Evolutionary conservation across 768 basidiomycete species (phyloP), one percentile per base, ranked within the genome.

Genomic region (Amanita jacksonii): DNA sequence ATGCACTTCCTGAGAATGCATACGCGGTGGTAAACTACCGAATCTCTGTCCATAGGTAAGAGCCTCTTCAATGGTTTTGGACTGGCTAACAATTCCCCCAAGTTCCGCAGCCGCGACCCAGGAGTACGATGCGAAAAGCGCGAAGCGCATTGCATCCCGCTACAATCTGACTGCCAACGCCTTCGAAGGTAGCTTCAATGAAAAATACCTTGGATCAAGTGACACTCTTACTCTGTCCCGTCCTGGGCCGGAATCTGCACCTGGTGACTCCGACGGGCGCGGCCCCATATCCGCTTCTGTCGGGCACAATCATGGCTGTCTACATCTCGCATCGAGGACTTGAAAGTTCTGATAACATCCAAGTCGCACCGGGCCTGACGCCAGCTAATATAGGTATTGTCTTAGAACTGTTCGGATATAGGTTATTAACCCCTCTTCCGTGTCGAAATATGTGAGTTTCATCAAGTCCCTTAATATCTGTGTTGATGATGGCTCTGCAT

Each of bases 1-100:
- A 90, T 53, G 85, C 86, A 20, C 71, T 92, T 18, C 88, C 88
- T 1, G 87, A 90, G 60, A 68, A 63, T 45, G 81, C 76, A 1
- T 77, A 66, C 1, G 41, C 41, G 1, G 58, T 86, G 18, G 70
- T 87, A 20, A 85, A 88, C 54, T 82, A 84, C 53, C 78, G 85
- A 4, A 76, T 87, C 41, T 69, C 79, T 4, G 72, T 73, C 5
- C 66, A 71, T 38, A 81, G 77, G 79, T 71, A 25, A 46, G 58
- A 53, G 15, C 41, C 56, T 9, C 50, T 18, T 16, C 9, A 27
- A 30, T 9, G 24, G 24, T 5, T 38, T 31, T 22, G 10, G 25
- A 18, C 5, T 6, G 15, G 27, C 19, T 2, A 10, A 8, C 39
- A 5, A 38, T 31, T 41, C 46, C 25, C 45, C 47, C 32, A 45